Conservation (phyloP, 2,329 filamentous ascomycete species). For the Fusarium caatingaense region DNA sequence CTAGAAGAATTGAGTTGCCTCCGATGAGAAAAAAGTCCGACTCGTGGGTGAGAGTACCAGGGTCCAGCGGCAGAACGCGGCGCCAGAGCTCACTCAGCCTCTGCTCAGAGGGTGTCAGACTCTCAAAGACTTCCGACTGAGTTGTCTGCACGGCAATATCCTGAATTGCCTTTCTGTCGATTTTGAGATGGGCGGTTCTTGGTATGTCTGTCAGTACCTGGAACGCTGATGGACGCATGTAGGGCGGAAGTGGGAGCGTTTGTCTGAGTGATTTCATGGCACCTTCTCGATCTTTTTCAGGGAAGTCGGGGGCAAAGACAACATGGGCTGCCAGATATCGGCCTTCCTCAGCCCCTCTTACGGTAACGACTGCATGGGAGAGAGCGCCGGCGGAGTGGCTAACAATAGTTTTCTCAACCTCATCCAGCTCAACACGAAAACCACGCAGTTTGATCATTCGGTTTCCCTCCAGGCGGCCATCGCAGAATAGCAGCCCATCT, state of each 20-base stretch:
- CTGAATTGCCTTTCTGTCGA: conserved; percentile 1
- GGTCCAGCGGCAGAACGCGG: neutral
- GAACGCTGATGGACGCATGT: neutral
- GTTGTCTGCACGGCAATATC: neutral
- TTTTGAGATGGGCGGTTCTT: neutral
- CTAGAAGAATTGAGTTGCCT: neutral
- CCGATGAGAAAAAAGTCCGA: conserved; percentile 17
- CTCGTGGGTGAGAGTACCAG: neutral
- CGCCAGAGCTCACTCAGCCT: neutral
- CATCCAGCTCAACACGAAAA: neutral
- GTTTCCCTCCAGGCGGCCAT: neutral
- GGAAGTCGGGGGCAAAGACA: neutral
- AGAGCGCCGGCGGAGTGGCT: neutral
- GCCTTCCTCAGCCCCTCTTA: neutral
- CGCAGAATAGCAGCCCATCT: neutral
- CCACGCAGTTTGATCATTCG: neutral
- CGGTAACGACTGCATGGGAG: neutral
- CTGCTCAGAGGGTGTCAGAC: neutral
- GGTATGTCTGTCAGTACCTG: neutral
- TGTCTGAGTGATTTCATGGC: neutral
- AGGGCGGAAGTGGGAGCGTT: neutral
- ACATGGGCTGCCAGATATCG: neutral
- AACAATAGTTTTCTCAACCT: neutral
- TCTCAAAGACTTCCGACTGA: neutral
- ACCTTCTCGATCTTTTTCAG: neutral